phyloP scores from a whole-genome alignment of 2,329 filamentous ascomycete species.

The Escovopsis weberi region DNA sequence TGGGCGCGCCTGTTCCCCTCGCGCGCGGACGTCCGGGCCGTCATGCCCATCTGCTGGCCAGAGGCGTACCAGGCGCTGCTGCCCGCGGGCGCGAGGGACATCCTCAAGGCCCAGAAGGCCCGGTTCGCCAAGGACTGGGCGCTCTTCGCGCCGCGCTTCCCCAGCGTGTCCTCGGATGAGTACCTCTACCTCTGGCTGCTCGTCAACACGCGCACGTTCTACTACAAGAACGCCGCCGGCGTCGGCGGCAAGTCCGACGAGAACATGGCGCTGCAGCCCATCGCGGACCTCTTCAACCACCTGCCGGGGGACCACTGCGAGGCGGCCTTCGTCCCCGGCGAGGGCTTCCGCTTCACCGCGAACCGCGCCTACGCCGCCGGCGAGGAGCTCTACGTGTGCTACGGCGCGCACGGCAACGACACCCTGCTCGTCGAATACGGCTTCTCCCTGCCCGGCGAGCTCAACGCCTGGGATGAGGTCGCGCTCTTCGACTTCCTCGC shows the following conservation, averaged over 20 bases:
- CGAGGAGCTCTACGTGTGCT: slow-evolving; percentile 53
- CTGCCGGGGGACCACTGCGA: slow-evolving; percentile 36
- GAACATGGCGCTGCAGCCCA: slow-evolving; percentile 54
- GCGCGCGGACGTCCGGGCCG: slow-evolving; percentile 36
- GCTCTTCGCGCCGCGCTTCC: slow-evolving; percentile 16
- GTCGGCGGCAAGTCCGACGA: slow-evolving; percentile 44
- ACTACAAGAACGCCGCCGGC: slow-evolving; percentile 32
- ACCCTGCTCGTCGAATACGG: slow-evolving; percentile 55
- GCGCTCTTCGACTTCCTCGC: slow-evolving; percentile 32
- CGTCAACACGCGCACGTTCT: slow-evolving; percentile 49
- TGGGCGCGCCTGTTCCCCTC: slow-evolving; percentile 60
- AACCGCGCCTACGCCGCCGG: slow-evolving; percentile 34
- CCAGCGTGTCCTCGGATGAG: slow-evolving; percentile 16
- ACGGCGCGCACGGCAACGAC: slow-evolving; percentile 56
- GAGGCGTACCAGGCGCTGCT: slow-evolving; percentile 27
- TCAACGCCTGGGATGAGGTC: slow-evolving; percentile 38
- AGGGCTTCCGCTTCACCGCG: slow-evolving; percentile 42
- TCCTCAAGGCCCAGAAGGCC: slow-evolving; percentile 37
- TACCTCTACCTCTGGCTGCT: slow-evolving; percentile 44
- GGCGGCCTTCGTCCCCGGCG: slow-evolving; percentile 33
- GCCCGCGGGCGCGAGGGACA: slow-evolving; percentile 23
- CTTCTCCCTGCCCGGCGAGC: slow-evolving; percentile 27
- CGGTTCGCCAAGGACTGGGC: slow-evolving; percentile 30
- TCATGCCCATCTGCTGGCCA: slow-evolving; percentile 35
- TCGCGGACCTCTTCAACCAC: slow-evolving; percentile 59